Evolutionary conservation across 2,329 filamentous ascomycete species (phyloP).

Genomic region (Mariannaea elegans): DNA sequence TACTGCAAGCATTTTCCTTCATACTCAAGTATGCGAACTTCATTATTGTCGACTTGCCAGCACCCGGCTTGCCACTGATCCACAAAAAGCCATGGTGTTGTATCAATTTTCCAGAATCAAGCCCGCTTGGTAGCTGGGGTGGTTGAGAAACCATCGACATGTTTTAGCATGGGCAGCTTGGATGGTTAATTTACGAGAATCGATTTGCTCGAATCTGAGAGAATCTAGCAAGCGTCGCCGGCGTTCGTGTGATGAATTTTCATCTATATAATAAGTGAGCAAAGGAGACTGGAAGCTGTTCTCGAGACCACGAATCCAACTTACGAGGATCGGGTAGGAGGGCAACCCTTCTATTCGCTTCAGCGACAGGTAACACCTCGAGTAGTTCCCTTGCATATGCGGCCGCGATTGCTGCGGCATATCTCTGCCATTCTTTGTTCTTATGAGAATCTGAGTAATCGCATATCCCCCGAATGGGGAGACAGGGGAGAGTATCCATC

Average conservation of each 20-base stretch:
- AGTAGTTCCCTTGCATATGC: conserved; percentile 33
- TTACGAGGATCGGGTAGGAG: neutral
- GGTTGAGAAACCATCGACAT: conserved; percentile 25
- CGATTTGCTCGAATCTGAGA: conserved; percentile 49
- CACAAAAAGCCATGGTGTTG: conserved; percentile 50
- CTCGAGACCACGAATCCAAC: too few relatives aligned
- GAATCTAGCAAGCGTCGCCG: conserved; percentile 36
- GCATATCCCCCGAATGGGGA: conserved; percentile 52
- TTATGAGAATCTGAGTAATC: conserved; percentile 53
- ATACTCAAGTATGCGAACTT: conserved; percentile 43
- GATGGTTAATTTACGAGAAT: conserved; percentile 48
- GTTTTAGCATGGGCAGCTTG: conserved; percentile 44
- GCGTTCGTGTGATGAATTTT: too few relatives aligned
- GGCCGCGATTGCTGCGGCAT: conserved; percentile 47
- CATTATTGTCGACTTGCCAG: conserved; percentile 58
- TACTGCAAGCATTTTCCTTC: neutral
- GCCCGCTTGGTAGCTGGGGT: conserved; percentile 2
- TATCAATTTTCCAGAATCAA: neutral
- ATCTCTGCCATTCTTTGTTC: conserved; percentile 47
- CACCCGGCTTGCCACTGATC: conserved; percentile 57
- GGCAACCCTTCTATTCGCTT: too few relatives aligned
- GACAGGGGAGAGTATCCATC: conserved; percentile 38
- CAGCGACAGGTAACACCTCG: neutral
- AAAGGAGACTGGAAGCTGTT: too few relatives aligned
- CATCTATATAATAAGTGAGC: too few relatives aligned